These are phyloP conservation scores for Hippophae gyantsensis DNA, from an alignment of 306 rosid genomes.

Conservation along the genomic window DNA sequence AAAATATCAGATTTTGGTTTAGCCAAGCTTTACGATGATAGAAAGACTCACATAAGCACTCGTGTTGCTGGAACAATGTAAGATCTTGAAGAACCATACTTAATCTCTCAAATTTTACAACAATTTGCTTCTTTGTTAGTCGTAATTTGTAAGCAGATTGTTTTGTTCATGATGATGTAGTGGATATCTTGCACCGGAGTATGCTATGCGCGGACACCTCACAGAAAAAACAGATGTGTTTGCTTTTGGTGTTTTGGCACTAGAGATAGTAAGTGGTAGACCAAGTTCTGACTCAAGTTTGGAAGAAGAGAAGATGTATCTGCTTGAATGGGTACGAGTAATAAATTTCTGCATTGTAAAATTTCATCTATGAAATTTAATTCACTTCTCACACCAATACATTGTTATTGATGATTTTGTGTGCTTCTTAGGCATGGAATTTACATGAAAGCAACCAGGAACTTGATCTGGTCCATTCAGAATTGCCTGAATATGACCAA, in stretches of 20 bases:
- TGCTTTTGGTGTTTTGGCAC: slow-evolving; percentile 70
- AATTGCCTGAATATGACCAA: slow-evolving; percentile 24
- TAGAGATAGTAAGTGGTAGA: slow-evolving; percentile 63
- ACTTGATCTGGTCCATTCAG: slow-evolving; percentile 37
- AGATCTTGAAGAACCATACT: slow-evolving; percentile 12
- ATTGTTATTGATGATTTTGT: background rate
- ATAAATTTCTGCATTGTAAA: background rate
- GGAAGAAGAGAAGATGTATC: slow-evolving; percentile 50
- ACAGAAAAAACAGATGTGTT: slow-evolving; percentile 71
- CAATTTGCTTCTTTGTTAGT: background rate
- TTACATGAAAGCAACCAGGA: slow-evolving; percentile 39
- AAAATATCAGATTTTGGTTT: slow-evolving; percentile 80
- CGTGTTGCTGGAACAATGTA: slow-evolving; percentile 77
- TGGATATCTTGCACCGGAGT: slow-evolving; percentile 74
- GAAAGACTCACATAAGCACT: slow-evolving; percentile 72
- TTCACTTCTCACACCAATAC: too few relatives aligned
- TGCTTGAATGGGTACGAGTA: slow-evolving; percentile 61
- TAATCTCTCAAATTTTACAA: background rate
- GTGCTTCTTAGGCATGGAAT: slow-evolving; percentile 48
- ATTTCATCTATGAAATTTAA: too few relatives aligned
- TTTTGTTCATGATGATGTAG: slow-evolving; percentile 20
- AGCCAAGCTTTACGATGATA: slow-evolving; percentile 72
- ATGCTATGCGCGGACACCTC: slow-evolving; percentile 75
- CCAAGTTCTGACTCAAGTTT: slow-evolving; percentile 50
- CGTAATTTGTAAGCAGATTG: slow-evolving; percentile 3